phyloP scores from a whole-genome alignment of 2,329 filamentous ascomycete species.

The Tolypocladium sp. region DNA sequence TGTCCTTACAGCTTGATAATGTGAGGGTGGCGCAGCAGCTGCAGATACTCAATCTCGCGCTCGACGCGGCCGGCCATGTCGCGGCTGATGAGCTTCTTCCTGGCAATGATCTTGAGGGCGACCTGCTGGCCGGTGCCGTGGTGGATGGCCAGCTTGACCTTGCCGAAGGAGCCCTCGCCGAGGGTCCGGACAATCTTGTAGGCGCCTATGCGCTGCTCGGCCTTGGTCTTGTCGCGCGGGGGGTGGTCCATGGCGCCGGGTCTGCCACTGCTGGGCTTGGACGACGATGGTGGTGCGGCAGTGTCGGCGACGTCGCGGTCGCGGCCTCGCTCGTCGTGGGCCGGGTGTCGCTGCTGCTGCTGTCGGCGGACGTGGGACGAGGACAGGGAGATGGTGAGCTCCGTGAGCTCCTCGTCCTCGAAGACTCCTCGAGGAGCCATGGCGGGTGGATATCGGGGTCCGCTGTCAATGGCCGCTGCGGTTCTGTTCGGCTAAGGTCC shows the following conservation, averaged over 20 bases:
- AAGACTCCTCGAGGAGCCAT: slow-evolving; percentile 50
- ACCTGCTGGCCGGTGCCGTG: slow-evolving; percentile 90
- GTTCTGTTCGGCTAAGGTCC: background rate
- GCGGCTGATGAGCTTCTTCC: slow-evolving; percentile 90
- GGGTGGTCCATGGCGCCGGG: slow-evolving; percentile 25
- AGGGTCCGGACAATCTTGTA: slow-evolving; percentile 87
- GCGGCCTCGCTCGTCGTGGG: slow-evolving; percentile 13
- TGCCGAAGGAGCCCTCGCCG: slow-evolving; percentile 95
- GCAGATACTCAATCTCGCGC: slow-evolving; percentile 95
- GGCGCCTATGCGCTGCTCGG: slow-evolving; percentile 79
- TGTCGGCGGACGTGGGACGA: slow-evolving; percentile 53
- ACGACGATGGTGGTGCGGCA: slow-evolving; percentile 13
- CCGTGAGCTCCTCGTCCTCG: slow-evolving; percentile 77
- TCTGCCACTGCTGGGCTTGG: slow-evolving; percentile 15
- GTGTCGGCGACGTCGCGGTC: slow-evolving; percentile 13
- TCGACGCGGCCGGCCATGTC: slow-evolving; percentile 98
- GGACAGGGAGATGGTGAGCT: slow-evolving; percentile 69
- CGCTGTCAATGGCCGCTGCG: slow-evolving; percentile 1
- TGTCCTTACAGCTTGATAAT: slow-evolving; percentile 87
- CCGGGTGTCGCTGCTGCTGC: slow-evolving; percentile 19
- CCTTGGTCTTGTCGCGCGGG: slow-evolving; percentile 42
- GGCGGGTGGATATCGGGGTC: slow-evolving; percentile 6
- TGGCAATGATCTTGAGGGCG: slow-evolving; percentile 93
- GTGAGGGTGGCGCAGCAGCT: slow-evolving; percentile 89
- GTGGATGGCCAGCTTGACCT: slow-evolving; percentile 94